Conservation (phyloP, 257 asterid genomes). For the Nicotiana knightiana region DNA sequence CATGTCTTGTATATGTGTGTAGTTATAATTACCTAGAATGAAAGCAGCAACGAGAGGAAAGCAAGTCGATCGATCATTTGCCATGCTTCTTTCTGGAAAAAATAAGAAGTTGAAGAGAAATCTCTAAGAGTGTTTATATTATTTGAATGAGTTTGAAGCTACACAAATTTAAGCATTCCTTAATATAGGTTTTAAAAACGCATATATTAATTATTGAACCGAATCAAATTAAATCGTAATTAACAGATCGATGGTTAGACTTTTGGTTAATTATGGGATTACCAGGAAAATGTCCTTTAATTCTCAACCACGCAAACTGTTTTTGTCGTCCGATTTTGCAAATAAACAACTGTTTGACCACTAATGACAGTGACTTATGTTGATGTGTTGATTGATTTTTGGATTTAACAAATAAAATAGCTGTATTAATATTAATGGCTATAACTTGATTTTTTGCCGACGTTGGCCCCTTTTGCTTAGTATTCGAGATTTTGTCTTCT, state of each 20-base stretch:
- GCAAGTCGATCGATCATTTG: neutral
- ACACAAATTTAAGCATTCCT: neutral
- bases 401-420: neutral
- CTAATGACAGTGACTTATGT: neutral
- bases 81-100: neutral
- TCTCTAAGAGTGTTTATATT: neutral
- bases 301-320: neutral
- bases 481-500: too few species aligned
- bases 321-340: neutral
- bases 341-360: neutral
- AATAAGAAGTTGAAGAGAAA: neutral
- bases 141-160: neutral
- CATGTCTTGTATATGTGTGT: neutral
- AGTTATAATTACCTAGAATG: neutral
- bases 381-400: neutral
- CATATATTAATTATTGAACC: neutral
- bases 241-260: neutral
- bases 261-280: neutral
- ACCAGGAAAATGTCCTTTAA: neutral
- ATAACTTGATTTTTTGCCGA: neutral
- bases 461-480: neutral
- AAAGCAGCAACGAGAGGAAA: neutral
- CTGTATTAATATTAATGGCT: conserved; percentile 1
- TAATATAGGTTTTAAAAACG: neutral
- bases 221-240: neutral